phyloP scores from a whole-genome alignment of 768 basidiomycete species.

The Xerocomellus amylosporus region DNA sequence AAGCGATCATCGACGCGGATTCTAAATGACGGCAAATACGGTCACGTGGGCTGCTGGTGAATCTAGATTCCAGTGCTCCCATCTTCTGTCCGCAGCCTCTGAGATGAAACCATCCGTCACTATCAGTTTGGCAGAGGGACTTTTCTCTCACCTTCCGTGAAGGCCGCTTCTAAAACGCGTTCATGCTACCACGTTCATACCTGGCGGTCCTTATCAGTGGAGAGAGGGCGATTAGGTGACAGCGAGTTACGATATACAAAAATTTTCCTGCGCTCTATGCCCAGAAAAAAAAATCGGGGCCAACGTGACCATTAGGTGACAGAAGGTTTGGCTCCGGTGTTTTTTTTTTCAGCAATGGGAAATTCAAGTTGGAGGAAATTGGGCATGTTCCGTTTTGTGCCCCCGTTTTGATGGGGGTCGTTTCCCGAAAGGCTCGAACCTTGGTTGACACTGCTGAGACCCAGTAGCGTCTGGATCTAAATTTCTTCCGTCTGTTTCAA shows the following conservation, averaged over 20 bases:
- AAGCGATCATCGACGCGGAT: conserved; percentile 8
- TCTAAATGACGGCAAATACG: conserved; percentile 2
- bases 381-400: conserved; percentile 7
- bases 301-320: conserved; percentile 19
- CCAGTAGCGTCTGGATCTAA: background rate
- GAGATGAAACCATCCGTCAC: background rate
- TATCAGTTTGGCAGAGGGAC: background rate
- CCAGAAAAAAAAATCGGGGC: conserved; percentile 13
- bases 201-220: conserved; percentile 18
- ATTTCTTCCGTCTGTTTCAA: background rate
- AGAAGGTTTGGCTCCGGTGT: conserved; percentile 12
- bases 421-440: conserved; percentile 14
- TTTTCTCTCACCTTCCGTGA: conserved; percentile 9
- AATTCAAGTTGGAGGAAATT: background rate
- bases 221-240: conserved; percentile 13
- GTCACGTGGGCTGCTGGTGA: background rate
- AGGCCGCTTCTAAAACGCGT: background rate
- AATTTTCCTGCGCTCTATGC: conserved; percentile 27
- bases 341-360: conserved; percentile 8
- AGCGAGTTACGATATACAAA: conserved; percentile 24
- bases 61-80: background rate
- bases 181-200: conserved; percentile 21
- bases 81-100: background rate
- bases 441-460: conserved; percentile 24
- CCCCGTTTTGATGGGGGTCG: conserved; percentile 10